Conservation (phyloP, 495 filamentous ascomycete genomes). For the Aspergillus avenaceus region DNA sequence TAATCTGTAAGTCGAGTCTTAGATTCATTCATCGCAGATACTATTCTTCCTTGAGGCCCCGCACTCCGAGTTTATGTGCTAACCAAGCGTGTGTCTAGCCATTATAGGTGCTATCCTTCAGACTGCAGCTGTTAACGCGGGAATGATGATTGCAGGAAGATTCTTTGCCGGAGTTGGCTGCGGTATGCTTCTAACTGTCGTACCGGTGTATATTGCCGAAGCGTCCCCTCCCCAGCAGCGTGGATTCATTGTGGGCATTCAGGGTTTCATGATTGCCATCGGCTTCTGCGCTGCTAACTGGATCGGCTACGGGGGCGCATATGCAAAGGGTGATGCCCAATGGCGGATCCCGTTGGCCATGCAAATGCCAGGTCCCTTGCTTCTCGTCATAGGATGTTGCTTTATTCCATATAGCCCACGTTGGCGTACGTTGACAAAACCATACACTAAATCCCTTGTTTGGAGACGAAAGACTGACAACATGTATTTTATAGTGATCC, state of each 20-base stretch:
- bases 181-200: conserved; percentile 23
- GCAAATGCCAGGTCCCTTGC: conserved; percentile 19
- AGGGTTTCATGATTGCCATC: conserved; percentile 9
- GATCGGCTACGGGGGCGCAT: conserved; percentile 11
- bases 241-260: conserved; percentile 10
- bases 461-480: background rate
- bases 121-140: conserved; percentile 30
- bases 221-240: conserved; percentile 27
- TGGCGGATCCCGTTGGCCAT: conserved; percentile 12
- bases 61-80: background rate
- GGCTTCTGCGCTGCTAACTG: conserved; percentile 8
- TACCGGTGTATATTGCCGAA: conserved; percentile 36
- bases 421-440: conserved; percentile 8
- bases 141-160: conserved; percentile 31
- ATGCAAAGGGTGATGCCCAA: conserved; percentile 4
- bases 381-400: conserved; percentile 13
- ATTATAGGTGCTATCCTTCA: conserved; percentile 39
- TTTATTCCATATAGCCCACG: conserved; percentile 18
- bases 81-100: background rate
- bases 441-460: too few relatives aligned
- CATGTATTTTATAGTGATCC: conserved; percentile 1
- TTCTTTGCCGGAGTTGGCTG: conserved; percentile 26
- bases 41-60: too few relatives aligned
- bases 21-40: too few relatives aligned
- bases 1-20: conserved; percentile 36